Evolutionary conservation across 768 basidiomycete genomes (phyloP).

Genomic region (Auriscalpium microsporum): DNA sequence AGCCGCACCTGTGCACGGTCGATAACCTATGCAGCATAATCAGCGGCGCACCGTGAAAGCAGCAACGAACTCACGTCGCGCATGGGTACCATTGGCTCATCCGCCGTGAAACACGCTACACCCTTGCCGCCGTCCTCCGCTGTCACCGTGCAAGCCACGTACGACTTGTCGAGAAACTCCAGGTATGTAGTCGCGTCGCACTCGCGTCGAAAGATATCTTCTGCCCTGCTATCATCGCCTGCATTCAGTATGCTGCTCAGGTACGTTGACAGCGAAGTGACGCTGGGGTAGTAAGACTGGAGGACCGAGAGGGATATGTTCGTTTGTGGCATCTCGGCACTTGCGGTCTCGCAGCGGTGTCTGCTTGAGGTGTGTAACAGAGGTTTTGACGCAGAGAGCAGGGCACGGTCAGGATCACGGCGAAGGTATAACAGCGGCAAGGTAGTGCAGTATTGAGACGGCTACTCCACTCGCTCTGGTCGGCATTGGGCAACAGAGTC

Average conservation of each 20-base stretch:
- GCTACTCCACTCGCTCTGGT: too few species aligned
- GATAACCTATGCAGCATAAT: slow-evolving; percentile 37
- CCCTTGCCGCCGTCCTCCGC: neutral
- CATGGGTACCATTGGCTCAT: neutral
- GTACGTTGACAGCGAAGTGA: neutral
- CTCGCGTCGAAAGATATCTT: neutral
- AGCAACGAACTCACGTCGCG: neutral
- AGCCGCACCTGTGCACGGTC: slow-evolving; percentile 52
- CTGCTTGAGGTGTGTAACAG: neutral
- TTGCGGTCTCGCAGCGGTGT: neutral
- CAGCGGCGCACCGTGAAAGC: neutral
- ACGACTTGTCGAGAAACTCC: neutral
- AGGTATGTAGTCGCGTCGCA: neutral
- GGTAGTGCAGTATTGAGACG: neutral
- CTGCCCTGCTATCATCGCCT: neutral
- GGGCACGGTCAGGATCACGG: neutral
- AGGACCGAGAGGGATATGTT: neutral
- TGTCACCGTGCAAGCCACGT: neutral
- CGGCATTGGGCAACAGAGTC: too few species aligned
- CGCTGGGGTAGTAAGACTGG: neutral
- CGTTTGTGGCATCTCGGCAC: neutral
- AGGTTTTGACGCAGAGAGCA: neutral
- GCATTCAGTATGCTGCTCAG: neutral
- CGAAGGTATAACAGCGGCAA: neutral
- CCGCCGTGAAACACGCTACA: neutral